Base-by-base conservation (phyloP, 2,329 filamentous ascomycete species). In the Fusarium devonianum region DNA sequence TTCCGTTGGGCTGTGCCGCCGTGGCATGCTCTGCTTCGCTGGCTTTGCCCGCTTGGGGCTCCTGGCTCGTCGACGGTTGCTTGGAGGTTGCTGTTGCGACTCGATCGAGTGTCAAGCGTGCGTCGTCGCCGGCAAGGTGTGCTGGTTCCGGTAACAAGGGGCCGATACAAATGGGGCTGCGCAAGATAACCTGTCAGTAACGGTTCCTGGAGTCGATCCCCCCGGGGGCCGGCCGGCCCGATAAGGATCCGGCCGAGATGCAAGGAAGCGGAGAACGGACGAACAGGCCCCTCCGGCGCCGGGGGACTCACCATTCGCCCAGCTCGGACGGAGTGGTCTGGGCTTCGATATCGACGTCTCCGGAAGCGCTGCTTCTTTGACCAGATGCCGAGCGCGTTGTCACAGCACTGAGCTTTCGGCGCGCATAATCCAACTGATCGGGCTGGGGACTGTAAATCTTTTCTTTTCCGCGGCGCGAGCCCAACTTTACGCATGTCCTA, bases 111-210 rank as follows among this genome's bases (percentile, higher is more conserved):
- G 43, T 22, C n/a, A 41, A 45, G n/a, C 49, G 49, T 7, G 53
- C 49, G 23, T 60, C 44, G 28, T 43, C 18, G n/a, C 38, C 58
- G 22, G 49, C 46, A 7, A 45, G 28, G n/a, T 60, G 59, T 2
- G 25, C 58, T 9, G 63, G 64, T 11, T 68, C 64, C 10, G 67
- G 63, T 10, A 66, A 52, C 32, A 71, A 48, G 47, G 69, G 64
- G 3, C 61, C 68, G 44, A 71, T 71, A 43, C 69, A 70, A 26
- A 71, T 71, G 30, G 69, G 65, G 50, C 69, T 71, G 32, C 5
- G 32, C 18, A 29, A 33, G 14, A 28, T 35, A 33, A 47, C 11
- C 11, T 26, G 7, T 34, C 26, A 36, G 38, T 36, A 12, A 58
- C 39, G 11, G 17, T 43, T 23, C 41, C 32, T 38, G 8, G 26